Conservation (phyloP, 2,329 filamentous ascomycete species). For the Beauveria bassiana region DNA sequence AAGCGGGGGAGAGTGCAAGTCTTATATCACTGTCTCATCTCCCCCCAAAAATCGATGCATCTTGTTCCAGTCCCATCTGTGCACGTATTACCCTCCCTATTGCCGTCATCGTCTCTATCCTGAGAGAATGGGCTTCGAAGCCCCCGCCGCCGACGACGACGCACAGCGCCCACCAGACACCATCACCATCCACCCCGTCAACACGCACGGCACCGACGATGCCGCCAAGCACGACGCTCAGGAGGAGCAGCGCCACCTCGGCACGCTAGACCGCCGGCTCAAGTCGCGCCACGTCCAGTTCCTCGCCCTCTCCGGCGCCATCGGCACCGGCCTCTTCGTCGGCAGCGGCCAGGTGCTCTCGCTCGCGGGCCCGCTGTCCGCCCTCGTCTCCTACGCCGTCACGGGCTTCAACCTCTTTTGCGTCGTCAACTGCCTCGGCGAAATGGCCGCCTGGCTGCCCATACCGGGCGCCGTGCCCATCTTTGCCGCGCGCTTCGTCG, state of each 20-base stretch:
- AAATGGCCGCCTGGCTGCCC: conserved; percentile 56
- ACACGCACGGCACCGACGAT: background rate
- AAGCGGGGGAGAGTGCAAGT: no score
- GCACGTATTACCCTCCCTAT: no score
- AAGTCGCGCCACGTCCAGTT: conserved; percentile 36
- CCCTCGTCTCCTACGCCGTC: conserved; percentile 33
- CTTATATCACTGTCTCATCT: no score
- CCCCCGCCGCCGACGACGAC: background rate
- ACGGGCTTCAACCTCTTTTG: conserved; percentile 41
- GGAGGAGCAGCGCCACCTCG: conserved; percentile 22
- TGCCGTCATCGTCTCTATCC: no score
- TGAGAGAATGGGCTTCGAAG: background rate
- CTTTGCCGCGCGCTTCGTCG: conserved; percentile 41
- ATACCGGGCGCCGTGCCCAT: conserved; percentile 45
- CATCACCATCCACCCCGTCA: background rate
- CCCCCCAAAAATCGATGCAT: no score
- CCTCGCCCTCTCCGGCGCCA: conserved; percentile 33
- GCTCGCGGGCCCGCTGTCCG: conserved; percentile 33
- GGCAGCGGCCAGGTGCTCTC: conserved; percentile 36
- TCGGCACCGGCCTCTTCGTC: conserved; percentile 38
- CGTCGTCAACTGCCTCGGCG: conserved; percentile 42
- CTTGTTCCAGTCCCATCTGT: no score
- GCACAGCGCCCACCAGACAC: background rate
- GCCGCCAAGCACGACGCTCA: conserved; percentile 13
- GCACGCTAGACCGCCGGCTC: conserved; percentile 29